Evolutionary conservation across 2,329 filamentous ascomycete species (phyloP).

Genomic region (Rachicladosporium sp.): DNA sequence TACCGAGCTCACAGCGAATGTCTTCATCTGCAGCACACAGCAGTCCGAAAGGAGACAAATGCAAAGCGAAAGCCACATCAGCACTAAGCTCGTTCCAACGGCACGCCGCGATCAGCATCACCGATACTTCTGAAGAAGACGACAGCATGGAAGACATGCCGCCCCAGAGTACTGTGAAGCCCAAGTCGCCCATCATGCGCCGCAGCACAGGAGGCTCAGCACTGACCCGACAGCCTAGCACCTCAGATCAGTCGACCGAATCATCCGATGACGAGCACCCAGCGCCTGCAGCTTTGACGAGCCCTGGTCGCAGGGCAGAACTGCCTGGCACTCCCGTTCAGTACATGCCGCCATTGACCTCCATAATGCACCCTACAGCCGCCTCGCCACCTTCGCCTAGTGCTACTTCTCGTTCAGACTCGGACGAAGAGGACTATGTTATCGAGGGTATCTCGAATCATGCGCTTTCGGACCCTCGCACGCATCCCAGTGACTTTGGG

Average conservation of each 20-base stretch:
- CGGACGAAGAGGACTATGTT: slow-evolving; percentile 6
- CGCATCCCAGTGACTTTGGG: slow-evolving; percentile 13
- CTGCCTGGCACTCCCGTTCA: not conserved
- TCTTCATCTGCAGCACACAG: slow-evolving; percentile 1
- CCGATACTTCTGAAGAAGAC: slow-evolving; percentile 1
- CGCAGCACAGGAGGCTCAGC: too few relatives aligned
- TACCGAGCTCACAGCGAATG: not conserved
- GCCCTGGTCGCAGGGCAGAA: not conserved
- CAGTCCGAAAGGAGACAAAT: not conserved
- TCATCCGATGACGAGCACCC: too few relatives aligned
- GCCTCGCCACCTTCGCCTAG: not conserved
- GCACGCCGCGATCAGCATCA: not conserved
- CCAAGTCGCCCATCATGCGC: too few relatives aligned
- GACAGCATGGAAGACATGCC: too few relatives aligned
- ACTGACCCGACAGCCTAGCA: too few relatives aligned
- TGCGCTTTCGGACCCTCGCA: slow-evolving; percentile 15
- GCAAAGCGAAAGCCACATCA: not conserved
- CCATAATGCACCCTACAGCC: slow-evolving; percentile 1
- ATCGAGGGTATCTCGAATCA: slow-evolving; percentile 18
- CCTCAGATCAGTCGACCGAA: not conserved
- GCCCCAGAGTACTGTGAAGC: too few relatives aligned
- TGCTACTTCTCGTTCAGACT: slow-evolving; percentile 6
- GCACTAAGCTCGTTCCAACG: slow-evolving; percentile 1
- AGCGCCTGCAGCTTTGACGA: not conserved
- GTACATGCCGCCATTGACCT: too few relatives aligned